phyloP scores from a whole-genome alignment of 768 basidiomycete genomes.

The Pholiota conissans region DNA sequence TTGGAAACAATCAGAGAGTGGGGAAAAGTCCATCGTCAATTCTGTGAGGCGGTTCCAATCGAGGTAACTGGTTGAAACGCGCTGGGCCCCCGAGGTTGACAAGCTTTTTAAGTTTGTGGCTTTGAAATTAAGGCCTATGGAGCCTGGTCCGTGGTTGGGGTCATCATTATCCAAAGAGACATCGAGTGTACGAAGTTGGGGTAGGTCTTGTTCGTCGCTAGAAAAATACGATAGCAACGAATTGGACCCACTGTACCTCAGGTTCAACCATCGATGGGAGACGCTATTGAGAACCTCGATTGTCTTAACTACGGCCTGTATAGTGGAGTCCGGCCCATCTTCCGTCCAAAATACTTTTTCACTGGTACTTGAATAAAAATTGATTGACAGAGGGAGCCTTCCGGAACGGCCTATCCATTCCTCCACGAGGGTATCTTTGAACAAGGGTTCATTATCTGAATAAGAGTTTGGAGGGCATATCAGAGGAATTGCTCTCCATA shows the following conservation, averaged over 20 bases:
- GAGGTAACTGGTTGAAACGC: neutral
- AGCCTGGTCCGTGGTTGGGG: no score
- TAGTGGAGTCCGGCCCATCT: no score
- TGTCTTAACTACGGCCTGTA: no score
- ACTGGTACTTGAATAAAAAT: neutral
- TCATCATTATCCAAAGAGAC: no score
- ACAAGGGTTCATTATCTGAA: neutral
- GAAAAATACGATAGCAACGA: neutral
- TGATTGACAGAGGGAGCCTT: neutral
- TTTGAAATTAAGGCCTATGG: no score
- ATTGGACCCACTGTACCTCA: neutral
- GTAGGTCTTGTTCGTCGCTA: neutral
- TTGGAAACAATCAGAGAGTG: neutral
- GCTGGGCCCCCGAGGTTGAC: no score
- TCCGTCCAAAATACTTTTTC: no score
- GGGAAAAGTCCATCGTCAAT: neutral
- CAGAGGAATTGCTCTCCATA: neutral
- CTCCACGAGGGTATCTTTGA: neutral
- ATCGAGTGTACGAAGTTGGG: neutral
- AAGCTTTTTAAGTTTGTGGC: no score
- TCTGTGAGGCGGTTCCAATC: neutral
- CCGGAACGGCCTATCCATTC: neutral
- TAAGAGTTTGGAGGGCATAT: neutral
- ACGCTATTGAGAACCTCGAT: no score
- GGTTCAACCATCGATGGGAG: neutral